These are phyloP conservation scores for Trichoderma arundinaceum DNA, from an alignment of 2,329 filamentous ascomycete genomes.

Conservation along the genomic window DNA sequence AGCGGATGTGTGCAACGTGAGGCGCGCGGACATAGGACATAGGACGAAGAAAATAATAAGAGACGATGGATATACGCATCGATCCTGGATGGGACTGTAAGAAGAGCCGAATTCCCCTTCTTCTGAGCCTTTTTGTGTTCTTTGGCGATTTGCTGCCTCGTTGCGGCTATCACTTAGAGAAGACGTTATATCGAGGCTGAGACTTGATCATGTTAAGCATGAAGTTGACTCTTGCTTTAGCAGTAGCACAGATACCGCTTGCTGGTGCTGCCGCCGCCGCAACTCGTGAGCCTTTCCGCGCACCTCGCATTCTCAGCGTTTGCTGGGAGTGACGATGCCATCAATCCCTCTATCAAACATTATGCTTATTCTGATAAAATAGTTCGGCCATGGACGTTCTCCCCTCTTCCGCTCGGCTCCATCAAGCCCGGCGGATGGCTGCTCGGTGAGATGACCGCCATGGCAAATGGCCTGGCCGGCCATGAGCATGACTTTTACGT, in stretches of 20 bases:
- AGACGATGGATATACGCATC: slow-evolving; percentile 20
- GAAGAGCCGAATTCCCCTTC: slow-evolving; percentile 7
- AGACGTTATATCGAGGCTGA: not conserved
- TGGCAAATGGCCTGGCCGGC: slow-evolving; percentile 58
- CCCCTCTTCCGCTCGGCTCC: slow-evolving; percentile 52
- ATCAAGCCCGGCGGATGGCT: slow-evolving; percentile 60
- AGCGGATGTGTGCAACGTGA: slow-evolving; percentile 18
- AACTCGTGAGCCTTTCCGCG: slow-evolving; percentile 24
- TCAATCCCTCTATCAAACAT: not conserved
- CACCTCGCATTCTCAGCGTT: not conserved
- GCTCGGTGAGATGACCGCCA: slow-evolving; percentile 54
- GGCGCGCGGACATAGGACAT: slow-evolving; percentile 5
- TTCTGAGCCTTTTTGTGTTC: not conserved
- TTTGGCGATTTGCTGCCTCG: not conserved
- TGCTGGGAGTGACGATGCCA: not conserved
- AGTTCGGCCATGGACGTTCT: slow-evolving; percentile 36
- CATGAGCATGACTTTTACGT: slow-evolving; percentile 60
- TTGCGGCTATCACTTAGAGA: not conserved
- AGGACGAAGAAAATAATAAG: not conserved
- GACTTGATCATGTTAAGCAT: slow-evolving; percentile 4
- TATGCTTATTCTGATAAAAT: not conserved
- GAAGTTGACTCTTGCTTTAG: slow-evolving; percentile 30
- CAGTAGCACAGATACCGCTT: slow-evolving; percentile 31
- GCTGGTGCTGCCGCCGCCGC: slow-evolving; percentile 23
- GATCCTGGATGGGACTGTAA: slow-evolving; percentile 31